Evolutionary conservation across 331 rosid species (phyloP).

Genomic region (Telfairia occidentalis): DNA sequence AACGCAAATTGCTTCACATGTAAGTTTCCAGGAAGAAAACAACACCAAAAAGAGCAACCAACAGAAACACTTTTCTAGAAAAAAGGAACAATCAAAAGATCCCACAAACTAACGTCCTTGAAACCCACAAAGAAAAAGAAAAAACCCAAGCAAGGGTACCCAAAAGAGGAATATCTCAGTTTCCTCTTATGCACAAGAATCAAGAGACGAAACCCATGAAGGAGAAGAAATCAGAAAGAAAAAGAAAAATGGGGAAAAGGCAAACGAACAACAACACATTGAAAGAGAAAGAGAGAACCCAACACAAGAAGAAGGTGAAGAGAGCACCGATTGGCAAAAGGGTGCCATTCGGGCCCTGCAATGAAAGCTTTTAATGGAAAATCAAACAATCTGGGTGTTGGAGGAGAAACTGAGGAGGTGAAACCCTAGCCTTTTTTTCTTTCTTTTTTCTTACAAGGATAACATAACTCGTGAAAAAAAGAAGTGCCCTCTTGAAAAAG

Average conservation of each 20-base stretch:
- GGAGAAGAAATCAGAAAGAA: neutral
- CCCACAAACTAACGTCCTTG: conserved; percentile 21
- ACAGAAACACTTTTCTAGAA: conserved; percentile 18
- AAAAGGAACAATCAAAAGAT: conserved; percentile 20
- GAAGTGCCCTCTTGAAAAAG: neutral
- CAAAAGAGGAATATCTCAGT: conserved; percentile 7
- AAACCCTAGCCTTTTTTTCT: neutral
- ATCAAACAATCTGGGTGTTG: neutral
- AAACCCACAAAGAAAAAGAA: conserved; percentile 9
- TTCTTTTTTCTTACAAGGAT: neutral
- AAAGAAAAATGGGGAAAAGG: neutral
- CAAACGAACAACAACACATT: neutral
- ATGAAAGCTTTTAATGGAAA: conserved; percentile 19
- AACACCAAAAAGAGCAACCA: conserved; percentile 15
- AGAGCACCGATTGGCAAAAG: conserved; percentile 17
- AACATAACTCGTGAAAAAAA: conserved; percentile 6
- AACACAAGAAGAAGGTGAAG: conserved; percentile 4
- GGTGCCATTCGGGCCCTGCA: conserved; percentile 7
- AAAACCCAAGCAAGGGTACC: neutral
- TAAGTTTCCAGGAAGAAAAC: conserved; percentile 57
- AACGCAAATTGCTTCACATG: conserved; percentile 68
- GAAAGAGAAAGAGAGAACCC: neutral
- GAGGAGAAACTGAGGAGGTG: neutral
- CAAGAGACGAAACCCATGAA: neutral
- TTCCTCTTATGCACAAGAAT: conserved; percentile 23